Evolutionary conservation across 805 yeast species (phyloP).

Genomic region (Candida sithepensis): DNA sequence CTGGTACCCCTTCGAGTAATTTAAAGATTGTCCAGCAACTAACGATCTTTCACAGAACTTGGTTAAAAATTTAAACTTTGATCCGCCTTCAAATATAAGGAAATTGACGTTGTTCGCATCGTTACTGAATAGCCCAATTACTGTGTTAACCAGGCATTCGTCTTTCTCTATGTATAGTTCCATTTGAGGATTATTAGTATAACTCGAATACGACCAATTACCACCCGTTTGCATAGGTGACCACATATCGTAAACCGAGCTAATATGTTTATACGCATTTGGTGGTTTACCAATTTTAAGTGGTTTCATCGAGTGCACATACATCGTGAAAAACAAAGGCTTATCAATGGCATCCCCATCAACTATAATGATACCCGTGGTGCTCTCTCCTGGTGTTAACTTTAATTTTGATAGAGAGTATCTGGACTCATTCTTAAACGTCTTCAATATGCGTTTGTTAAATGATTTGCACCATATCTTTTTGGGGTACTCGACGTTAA

Average conservation of each 20-base stretch:
- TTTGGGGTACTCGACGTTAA: constrained; percentile 29
- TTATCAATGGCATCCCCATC: constrained; percentile 4
- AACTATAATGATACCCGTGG: constrained; percentile 20
- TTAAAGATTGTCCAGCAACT: constrained; percentile 25
- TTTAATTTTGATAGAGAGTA: constrained; percentile 26
- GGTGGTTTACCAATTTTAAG: constrained; percentile 8
- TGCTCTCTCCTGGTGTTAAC: constrained; percentile 15
- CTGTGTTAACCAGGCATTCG: constrained; percentile 12
- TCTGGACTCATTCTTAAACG: constrained; percentile 28
- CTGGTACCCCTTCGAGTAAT: constrained; percentile 30
- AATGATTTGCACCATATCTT: constrained; percentile 24
- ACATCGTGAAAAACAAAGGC: constrained; percentile 8
- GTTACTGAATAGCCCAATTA: constrained; percentile 24
- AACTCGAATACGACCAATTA: constrained; percentile 44
- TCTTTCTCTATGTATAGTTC: constrained; percentile 26
- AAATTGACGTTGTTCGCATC: constrained; percentile 33
- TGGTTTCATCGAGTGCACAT: constrained; percentile 6
- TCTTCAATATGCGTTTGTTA: constrained; percentile 9
- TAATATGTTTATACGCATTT: constrained; percentile 15
- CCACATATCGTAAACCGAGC: constrained; percentile 42
- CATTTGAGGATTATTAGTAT: constrained; percentile 55
- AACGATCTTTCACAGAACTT: constrained; percentile 32
- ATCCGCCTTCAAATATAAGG: constrained; percentile 40
- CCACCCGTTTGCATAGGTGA: constrained; percentile 46
- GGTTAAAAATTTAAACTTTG: constrained; percentile 22